Evolutionary conservation across 345 rosid genomes (phyloP), one percentile per base, ranked within the genome.

Genomic region (Lumnitzera racemosa): DNA sequence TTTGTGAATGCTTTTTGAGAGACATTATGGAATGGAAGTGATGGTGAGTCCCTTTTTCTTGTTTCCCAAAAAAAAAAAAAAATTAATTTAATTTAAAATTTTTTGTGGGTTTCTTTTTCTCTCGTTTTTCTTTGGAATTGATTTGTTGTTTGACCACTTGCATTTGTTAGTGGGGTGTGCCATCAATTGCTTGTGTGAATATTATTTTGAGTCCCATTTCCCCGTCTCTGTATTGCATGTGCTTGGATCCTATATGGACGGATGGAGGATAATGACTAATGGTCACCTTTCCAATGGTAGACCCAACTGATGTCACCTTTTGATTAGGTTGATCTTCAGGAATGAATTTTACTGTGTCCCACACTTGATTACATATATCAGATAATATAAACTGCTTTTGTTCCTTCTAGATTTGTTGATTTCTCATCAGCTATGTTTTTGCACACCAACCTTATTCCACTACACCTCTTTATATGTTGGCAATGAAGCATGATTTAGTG

Each of bases 141-240:
- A 79, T 78, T 76, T 77, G 62, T 67, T 57, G 69, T 72, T 79
- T 81, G 84, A 79, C 82, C 71, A 66, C 47, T 53, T 66, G 52
- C 67, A 67, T 69, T 64, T 66, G 68, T 41, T 74, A 74, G 84
- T 74, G 84, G 80, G 66, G 55, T 41, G 74, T 67, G 75, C 72
- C 77, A 74, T 78, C 74, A 74, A 79, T 77, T 81, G 82, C 82
- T 53, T 61, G 57, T 61, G 55, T 66, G 51, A 52, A 53, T 56
- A 61, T 69, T 61, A 58, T 57, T 74, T 31, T 53, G 66, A 13
- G 82, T 55, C 51, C 49, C 7, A 46, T 64, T 53, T 51, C 71
- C 47, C 46, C 49, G 65, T 60, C 68, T 52, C 62, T 70, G 64
- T 57, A 12, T 53, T 55, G 53, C 51, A 17, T 41, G 68, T 65